Percentiles rank a stretch among this genome's conserved stretches.
Conservation (phyloP, 139 green algal genomes). For the Haematococcus lacustris region DNA sequence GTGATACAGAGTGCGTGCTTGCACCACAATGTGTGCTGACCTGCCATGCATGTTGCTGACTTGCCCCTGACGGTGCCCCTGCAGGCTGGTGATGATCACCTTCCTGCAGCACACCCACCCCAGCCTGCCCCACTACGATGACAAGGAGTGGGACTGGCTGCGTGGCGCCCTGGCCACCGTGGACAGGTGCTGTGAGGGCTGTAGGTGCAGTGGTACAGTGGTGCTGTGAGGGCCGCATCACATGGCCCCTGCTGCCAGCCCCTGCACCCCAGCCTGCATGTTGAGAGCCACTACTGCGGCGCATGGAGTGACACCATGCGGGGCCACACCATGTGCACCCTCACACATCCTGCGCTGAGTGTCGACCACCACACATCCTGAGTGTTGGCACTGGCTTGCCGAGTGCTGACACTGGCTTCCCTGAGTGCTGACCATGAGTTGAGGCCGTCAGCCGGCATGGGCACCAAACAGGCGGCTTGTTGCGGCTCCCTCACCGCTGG, state of each 20-base stretch:
- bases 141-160: constrained; percentile 86
- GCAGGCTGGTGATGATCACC: constrained; percentile 63
- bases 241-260: background rate
- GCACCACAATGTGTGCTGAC: background rate
- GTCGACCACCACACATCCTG: background rate
- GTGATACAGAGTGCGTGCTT: background rate
- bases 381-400: background rate
- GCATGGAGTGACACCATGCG: no score
- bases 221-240: background rate
- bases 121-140: constrained; percentile 71
- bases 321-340: background rate
- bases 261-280: background rate
- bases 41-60: background rate
- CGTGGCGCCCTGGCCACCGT: constrained; percentile 79
- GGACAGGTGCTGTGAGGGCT: constrained; percentile 34
- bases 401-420: no score
- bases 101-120: constrained; percentile 87
- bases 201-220: background rate
- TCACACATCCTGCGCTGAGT: background rate
- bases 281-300: background rate
- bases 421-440: no score
- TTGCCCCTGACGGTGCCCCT: background rate
- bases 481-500: no score
- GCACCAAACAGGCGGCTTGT: no score
- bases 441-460: no score